Base-by-base conservation (phyloP, 2,329 filamentous ascomycete species). In the Aspergillus latus region DNA sequence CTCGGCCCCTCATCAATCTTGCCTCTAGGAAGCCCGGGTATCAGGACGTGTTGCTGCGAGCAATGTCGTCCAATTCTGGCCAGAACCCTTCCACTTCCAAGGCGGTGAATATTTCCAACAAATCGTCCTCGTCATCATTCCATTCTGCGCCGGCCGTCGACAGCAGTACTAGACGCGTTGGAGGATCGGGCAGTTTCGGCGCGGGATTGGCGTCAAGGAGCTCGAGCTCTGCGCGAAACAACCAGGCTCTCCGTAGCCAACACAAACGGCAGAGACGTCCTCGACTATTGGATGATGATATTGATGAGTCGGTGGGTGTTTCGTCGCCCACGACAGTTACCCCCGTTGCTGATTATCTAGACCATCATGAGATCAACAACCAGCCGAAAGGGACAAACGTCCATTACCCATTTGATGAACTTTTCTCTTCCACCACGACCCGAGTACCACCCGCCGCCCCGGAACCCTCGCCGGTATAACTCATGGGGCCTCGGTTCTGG, bases 321-420 rank as follows among this genome's bases (percentile, higher is more conserved):
- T 32, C 45, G 42, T 43, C 29, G 39, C 37, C 44, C 10, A 37
- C 42, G 30, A 16, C 50, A 32, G 26, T 43, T 59, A 54, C 59
- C 47, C 66, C 21, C 21, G 3, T 21, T 51, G 68, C 56, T 40
- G 51, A 46, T 44, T 52, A 26, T 32, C 34, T 63, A 82, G 84
- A 80, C 80, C 75, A 82, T 80, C 75, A 88, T 86, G 82, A 82
- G 77, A 71, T 83, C 83, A 52, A 80, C 83, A 59, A 86, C 78
- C 65, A 86, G 85, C 66, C 88, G 94, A 57, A 90, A 94, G 67
- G 94, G 94, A 52, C 93, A 97, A 75, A 97, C 92, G 52, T 96
- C 90, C 68, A 99, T 99, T 71, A 97, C 94, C 40, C 94, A 99
- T 74, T 78, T 99, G 56, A 89, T 99, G 82, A 93, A 93, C 78